phyloP scores from a whole-genome alignment of 2,329 filamentous ascomycete genomes.

The Aspergillus sp. region DNA sequence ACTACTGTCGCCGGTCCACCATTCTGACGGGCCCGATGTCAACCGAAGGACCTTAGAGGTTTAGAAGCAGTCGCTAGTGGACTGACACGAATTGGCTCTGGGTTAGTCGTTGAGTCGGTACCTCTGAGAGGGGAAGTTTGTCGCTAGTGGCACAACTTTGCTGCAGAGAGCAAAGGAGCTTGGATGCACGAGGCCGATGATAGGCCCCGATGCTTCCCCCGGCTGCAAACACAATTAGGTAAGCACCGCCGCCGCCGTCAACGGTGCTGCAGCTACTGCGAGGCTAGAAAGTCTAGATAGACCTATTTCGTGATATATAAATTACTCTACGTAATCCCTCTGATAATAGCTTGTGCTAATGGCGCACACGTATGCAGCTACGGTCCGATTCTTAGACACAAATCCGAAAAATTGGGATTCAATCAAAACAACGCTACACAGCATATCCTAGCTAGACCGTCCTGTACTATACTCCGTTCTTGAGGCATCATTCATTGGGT shows the following conservation, averaged over 20 bases:
- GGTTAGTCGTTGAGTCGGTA: not conserved
- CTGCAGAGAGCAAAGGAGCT: not conserved
- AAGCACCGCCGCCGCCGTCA: not conserved
- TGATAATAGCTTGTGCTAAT: not conserved
- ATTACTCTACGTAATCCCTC: not conserved
- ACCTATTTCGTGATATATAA: not conserved
- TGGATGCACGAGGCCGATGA: slow-evolving; percentile 1
- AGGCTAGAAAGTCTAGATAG: too few species aligned
- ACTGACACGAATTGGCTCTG: not conserved
- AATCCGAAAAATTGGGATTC: not conserved
- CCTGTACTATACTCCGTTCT: slow-evolving; percentile 3
- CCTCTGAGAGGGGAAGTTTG: not conserved
- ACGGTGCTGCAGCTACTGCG: not conserved
- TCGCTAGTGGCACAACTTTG: not conserved
- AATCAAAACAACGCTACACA: not conserved
- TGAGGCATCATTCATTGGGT: slow-evolving; percentile 13
- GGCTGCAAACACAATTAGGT: not conserved
- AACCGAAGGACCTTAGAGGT: not conserved
- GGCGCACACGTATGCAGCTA: not conserved
- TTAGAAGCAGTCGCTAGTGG: not conserved
- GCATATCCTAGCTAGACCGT: not conserved
- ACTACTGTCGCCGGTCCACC: slow-evolving; percentile 9
- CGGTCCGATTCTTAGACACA: not conserved
- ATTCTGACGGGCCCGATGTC: not conserved
- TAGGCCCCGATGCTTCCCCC: not conserved